These are phyloP conservation scores for Aspergillus felis DNA, from an alignment of 2,329 filamentous ascomycete genomes.

Conservation along the genomic window DNA sequence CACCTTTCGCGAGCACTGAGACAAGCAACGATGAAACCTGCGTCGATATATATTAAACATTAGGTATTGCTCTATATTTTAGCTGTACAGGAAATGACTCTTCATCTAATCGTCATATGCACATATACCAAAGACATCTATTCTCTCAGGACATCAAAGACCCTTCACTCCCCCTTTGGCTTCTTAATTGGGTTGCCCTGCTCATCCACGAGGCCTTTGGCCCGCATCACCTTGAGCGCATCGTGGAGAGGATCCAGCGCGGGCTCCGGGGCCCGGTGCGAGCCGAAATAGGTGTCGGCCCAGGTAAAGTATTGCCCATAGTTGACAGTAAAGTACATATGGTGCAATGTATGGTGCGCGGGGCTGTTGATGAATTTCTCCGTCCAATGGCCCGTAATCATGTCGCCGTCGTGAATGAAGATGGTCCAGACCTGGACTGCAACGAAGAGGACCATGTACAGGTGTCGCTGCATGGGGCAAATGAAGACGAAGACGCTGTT, in stretches of 20 bases:
- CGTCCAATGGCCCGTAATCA: slow-evolving; percentile 2
- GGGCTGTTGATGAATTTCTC: slow-evolving; percentile 70
- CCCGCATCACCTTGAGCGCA: neutral
- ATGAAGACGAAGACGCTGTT: slow-evolving; percentile 66
- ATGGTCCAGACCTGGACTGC: slow-evolving; percentile 90
- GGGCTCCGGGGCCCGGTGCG: slow-evolving; percentile 52
- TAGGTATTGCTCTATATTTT: neutral
- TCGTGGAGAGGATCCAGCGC: slow-evolving; percentile 1
- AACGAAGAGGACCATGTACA: slow-evolving; percentile 71
- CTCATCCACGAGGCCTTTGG: neutral
- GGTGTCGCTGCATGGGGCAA: slow-evolving; percentile 78
- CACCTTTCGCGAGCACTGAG: neutral
- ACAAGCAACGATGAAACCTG: neutral
- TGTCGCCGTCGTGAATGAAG: slow-evolving; percentile 79
- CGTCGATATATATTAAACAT: neutral
- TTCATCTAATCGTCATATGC: neutral
- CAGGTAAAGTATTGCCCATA: slow-evolving; percentile 84
- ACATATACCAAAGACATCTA: neutral
- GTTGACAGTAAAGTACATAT: slow-evolving; percentile 75
- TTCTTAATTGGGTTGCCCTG: neutral
- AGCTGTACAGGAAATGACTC: neutral
- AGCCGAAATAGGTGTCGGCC: slow-evolving; percentile 74
- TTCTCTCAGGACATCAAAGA: neutral
- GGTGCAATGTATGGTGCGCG: slow-evolving; percentile 89
- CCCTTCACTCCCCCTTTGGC: neutral